Base-by-base conservation (phyloP, 2,329 filamentous ascomycete species). In the Dactylellina parvicollis region DNA sequence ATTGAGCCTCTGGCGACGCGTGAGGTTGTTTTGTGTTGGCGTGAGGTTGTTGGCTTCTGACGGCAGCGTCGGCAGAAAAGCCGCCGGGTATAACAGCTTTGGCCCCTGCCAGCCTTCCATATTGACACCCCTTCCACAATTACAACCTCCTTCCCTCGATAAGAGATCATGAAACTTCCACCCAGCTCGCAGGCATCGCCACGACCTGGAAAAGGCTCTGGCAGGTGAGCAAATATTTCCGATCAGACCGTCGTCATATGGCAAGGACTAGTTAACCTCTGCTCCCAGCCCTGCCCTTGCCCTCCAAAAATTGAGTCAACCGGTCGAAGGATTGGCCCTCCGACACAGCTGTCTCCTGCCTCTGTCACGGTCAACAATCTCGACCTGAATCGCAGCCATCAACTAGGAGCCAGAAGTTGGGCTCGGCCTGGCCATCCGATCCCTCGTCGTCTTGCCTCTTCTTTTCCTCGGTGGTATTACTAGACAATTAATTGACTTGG, bases 41-140 rank as follows among this genome's bases (percentile, higher is more conserved):
- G 57, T 72, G 66, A 64, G 52, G 67, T 72, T 72, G 67, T 36
- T 30, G 42, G 26, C 12, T 34, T 72, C 65, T 57, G 59, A 65
- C 67, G 67, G 67, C 59, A 65, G 67, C 67, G 20, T 72, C 67
- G 67, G 67, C 46, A 59, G 67, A 72, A 72, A 72, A 65, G 67
- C 67, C 67, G 67, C 67, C 67, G 67, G 67, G 60, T 72, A 72
- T 72, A 59, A 60, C 42, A 59, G 30, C 24, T 34, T 18, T n/a
- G 28, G 57, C 57, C 66, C 66, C 50, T 65, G 54, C 22, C 42
- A 20, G 40, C 40, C 66, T 62, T 52, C 46, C 65, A 62, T 55
- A 62, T 62, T n/a, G 61, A 55, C 36, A 56, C 49, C 52, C 56
- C 50, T 55, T 62, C 38, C 62, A 26, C 62, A 67, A 67, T 67